phyloP scores from a whole-genome alignment of 768 basidiomycete genomes.

The Cystoderma amianthinum region DNA sequence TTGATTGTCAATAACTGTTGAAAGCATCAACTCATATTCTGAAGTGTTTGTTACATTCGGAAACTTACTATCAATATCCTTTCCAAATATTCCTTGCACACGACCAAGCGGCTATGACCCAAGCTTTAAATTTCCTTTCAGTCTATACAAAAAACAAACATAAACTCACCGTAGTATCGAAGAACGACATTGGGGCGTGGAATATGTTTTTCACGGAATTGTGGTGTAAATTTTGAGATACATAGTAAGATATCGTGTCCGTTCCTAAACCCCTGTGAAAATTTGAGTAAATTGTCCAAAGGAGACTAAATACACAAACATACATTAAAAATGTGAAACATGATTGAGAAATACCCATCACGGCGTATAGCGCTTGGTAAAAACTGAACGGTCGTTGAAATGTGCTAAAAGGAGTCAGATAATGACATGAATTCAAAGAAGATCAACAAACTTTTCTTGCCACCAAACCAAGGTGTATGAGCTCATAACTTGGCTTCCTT shows the following conservation, averaged over 20 bases:
- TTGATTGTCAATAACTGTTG: conserved; percentile 51
- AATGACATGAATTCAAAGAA: neutral
- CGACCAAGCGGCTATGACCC: conserved; percentile 49
- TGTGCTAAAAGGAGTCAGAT: conserved; percentile 19
- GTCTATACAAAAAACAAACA: neutral
- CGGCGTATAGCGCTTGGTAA: conserved; percentile 61
- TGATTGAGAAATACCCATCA: conserved; percentile 49
- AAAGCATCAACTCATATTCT: no score
- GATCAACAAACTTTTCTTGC: conserved; percentile 45
- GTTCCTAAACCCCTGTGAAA: conserved; percentile 38
- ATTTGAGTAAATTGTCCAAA: conserved; percentile 1
- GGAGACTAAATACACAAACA: neutral
- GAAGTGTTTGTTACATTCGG: no score
- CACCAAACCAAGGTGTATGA: conserved; percentile 70
- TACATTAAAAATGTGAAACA: conserved; percentile 52
- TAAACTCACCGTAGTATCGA: conserved; percentile 56
- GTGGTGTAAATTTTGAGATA: conserved; percentile 58
- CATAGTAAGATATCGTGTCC: conserved; percentile 50
- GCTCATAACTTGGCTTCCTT: conserved; percentile 52
- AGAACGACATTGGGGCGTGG: conserved; percentile 72
- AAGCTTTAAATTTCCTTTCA: neutral
- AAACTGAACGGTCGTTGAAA: conserved; percentile 45
- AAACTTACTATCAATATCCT: conserved; percentile 53
- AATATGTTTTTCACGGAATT: conserved; percentile 50
- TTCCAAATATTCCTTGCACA: conserved; percentile 56